phyloP scores from a whole-genome alignment of 768 basidiomycete species.

The Pleurotus pulmonarius region DNA sequence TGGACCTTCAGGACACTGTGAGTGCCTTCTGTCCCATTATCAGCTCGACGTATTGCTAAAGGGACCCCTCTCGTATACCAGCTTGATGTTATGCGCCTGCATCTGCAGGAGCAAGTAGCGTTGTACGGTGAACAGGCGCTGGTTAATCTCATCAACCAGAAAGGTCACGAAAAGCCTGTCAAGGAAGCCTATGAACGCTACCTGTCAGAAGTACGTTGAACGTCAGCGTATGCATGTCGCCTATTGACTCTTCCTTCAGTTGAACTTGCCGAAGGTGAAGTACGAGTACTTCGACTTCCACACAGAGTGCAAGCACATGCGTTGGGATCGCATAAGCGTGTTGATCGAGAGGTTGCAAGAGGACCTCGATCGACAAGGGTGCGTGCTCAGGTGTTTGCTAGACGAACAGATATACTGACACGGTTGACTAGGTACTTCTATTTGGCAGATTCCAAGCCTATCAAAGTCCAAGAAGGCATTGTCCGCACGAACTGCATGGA shows the following conservation, averaged over 20 bases:
- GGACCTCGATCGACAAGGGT: conserved; percentile 71
- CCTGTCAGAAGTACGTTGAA: conserved; percentile 51
- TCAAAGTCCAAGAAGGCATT: conserved; percentile 66
- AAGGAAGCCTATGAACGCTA: conserved; percentile 93
- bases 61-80: conserved; percentile 21
- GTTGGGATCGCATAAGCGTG: conserved; percentile 87
- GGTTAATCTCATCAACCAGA: conserved; percentile 92
- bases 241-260: conserved; percentile 32
- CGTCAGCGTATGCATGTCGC: neutral
- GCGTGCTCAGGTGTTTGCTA: conserved; percentile 13
- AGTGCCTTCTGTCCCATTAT: conserved; percentile 18
- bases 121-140: conserved; percentile 76
- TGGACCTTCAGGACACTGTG: conserved; percentile 89
- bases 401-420: neutral
- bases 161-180: conserved; percentile 87
- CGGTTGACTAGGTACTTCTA: conserved; percentile 66
- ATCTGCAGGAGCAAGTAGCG: conserved; percentile 69
- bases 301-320: conserved; percentile 89
- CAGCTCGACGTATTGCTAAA: neutral
- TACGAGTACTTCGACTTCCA: conserved; percentile 99
- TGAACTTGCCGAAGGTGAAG: conserved; percentile 62
- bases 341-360: conserved; percentile 75
- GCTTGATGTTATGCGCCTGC: conserved; percentile 67
- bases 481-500: conserved; percentile 99
- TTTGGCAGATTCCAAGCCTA: conserved; percentile 47